phyloP scores from a whole-genome alignment of 805 yeast genomes.

The Priceomyces castillae region DNA sequence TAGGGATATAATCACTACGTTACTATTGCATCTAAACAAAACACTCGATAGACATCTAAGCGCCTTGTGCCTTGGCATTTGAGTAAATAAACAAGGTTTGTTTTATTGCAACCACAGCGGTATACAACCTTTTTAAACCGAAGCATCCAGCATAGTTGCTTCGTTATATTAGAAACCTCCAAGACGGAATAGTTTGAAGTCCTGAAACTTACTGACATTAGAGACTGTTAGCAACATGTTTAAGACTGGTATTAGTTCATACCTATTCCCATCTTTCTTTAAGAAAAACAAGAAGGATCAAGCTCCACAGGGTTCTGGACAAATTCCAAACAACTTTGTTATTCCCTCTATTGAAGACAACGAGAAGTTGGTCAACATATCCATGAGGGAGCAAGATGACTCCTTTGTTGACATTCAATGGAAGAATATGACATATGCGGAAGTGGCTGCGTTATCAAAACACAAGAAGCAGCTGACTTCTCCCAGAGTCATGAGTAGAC shows the following conservation, averaged over 20 bases:
- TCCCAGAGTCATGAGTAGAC: conserved; percentile 7
- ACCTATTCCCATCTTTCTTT: conserved; percentile 16
- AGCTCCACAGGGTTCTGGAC: conserved; percentile 2
- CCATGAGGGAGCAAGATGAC: conserved; percentile 34
- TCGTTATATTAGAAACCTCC: background rate
- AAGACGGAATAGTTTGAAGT: background rate
- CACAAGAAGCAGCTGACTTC: conserved; percentile 20
- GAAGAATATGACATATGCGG: conserved; percentile 43
- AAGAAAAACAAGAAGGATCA: background rate
- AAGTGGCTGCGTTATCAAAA: conserved; percentile 35
- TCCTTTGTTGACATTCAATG: conserved; percentile 36
- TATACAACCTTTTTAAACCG: background rate
- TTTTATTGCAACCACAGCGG: background rate
- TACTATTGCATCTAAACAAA: background rate
- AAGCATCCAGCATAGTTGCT: background rate
- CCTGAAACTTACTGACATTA: background rate
- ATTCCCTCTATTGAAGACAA: conserved; percentile 24
- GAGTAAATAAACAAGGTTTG: too few relatives aligned
- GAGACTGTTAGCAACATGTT: conserved; percentile 13
- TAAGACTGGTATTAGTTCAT: conserved; percentile 15
- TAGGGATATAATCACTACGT: background rate
- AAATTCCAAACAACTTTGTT: conserved; percentile 28
- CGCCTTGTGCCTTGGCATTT: background rate
- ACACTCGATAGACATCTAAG: background rate
- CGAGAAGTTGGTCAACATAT: conserved; percentile 27